These are phyloP conservation scores for Leccinum variabile DNA, from an alignment of 1,284 basidiomycete species.

Conservation along the genomic window DNA sequence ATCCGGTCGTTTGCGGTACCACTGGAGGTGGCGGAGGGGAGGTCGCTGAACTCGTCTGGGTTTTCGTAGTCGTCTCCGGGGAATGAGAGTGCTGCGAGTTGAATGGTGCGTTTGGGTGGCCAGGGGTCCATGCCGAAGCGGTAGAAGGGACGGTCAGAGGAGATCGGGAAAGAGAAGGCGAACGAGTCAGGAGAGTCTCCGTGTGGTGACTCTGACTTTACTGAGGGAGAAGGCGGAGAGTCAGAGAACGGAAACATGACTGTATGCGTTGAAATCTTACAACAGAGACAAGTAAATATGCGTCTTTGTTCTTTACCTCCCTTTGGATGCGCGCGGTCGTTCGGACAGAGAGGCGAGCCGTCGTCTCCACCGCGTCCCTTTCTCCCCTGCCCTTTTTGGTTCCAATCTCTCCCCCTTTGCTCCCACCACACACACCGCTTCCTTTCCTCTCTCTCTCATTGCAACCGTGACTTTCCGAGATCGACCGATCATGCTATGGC, in stretches of 20 bases:
- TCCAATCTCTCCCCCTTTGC: neutral
- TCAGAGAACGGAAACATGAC: neutral
- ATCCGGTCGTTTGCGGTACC: conserved; percentile 13
- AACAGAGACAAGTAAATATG: neutral
- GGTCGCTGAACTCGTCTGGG: conserved; percentile 44
- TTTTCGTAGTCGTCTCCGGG: conserved; percentile 57
- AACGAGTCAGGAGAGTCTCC: conserved; percentile 26
- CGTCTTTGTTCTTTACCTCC: neutral
- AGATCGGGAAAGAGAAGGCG: conserved; percentile 23
- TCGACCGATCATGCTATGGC: conserved; percentile 1
- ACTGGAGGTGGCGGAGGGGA: conserved; percentile 25
- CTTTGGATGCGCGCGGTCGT: neutral
- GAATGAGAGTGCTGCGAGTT: conserved; percentile 41
- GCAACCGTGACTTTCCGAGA: conserved; percentile 9
- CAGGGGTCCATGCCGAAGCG: conserved; percentile 36
- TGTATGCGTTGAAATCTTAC: too few species aligned
- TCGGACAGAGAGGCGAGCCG: neutral
- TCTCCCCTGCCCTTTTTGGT: conserved; percentile 16
- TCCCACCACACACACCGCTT: neutral
- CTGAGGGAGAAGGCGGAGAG: conserved; percentile 17
- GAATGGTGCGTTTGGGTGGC: conserved; percentile 23
- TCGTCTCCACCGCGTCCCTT: neutral
- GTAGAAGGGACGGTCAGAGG: conserved; percentile 9
- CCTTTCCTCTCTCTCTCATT: neutral
- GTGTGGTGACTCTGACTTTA: conserved; percentile 33